A percentile compares a stretch with the other conserved stretches of the same genome.
Evolutionary conservation across 2,329 filamentous ascomycete genomes (phyloP).

Genomic region (Dissoconium aciculare): DNA sequence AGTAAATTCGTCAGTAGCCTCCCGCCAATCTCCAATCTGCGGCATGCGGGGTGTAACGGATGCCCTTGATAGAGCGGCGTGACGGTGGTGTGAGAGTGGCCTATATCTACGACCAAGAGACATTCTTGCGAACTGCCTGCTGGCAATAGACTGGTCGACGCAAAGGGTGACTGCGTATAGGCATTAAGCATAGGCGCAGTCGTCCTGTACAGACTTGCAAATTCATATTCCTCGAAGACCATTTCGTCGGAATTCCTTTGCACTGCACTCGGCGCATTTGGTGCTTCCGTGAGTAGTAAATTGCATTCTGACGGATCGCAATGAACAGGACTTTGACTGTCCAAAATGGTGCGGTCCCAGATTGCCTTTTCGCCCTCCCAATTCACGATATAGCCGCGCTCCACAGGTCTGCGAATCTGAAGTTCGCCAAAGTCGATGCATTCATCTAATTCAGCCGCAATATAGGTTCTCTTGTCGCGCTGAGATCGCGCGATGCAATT

Average conservation of each 20-base stretch:
- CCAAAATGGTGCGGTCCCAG: conserved; percentile 81
- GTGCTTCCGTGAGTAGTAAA: conserved; percentile 69
- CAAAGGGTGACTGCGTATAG: conserved; percentile 18
- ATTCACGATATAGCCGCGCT: conserved; percentile 88
- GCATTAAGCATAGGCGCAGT: conserved; percentile 16
- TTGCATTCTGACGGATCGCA: conserved; percentile 72
- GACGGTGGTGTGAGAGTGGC: conserved; percentile 84
- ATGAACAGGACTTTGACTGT: conserved; percentile 29
- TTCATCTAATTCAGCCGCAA: conserved; percentile 61
- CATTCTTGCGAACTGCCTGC: conserved; percentile 50
- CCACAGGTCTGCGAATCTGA: conserved; percentile 72
- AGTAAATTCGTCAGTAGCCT: conserved; percentile 89
- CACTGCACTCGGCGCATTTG: conserved; percentile 64
- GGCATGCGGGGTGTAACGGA: conserved; percentile 64
- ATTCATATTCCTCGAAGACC: conserved; percentile 93
- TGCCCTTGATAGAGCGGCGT: conserved; percentile 71
- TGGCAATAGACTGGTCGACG: conserved; percentile 22
- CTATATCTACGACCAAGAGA: conserved; percentile 76
- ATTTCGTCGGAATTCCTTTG: conserved; percentile 91
- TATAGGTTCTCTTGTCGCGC: conserved; percentile 62
- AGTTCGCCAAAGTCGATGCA: conserved; percentile 86
- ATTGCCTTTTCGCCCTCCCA: conserved; percentile 95
- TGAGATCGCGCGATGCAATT: conserved; percentile 75
- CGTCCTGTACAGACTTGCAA: conserved; percentile 62
- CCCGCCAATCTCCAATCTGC: conserved; percentile 78